These are phyloP conservation scores for Mycena maculata DNA, from an alignment of 768 basidiomycete species.

Conservation along the genomic window DNA sequence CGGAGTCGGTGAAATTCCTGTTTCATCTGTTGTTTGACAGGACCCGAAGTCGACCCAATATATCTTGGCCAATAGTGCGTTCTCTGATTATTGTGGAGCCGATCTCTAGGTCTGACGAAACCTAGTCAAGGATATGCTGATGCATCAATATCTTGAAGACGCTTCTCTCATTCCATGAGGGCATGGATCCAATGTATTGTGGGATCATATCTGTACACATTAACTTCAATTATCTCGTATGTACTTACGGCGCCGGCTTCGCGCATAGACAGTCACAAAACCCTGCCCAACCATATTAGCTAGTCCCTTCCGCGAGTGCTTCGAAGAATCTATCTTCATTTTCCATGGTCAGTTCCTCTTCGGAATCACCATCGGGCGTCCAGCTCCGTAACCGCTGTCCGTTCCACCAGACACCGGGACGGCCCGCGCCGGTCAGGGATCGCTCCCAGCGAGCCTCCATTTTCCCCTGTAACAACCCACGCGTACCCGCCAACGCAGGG, in stretches of 20 bases:
- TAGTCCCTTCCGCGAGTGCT: constrained; percentile 7
- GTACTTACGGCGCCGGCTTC: constrained; percentile 6
- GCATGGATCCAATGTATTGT: background rate
- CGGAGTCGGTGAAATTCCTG: background rate
- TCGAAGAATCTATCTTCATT: constrained; percentile 19
- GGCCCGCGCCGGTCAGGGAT: constrained; percentile 44
- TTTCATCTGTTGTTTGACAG: constrained; percentile 44
- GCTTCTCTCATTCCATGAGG: constrained; percentile 48
- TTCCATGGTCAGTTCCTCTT: constrained; percentile 17
- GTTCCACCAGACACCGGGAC: constrained; percentile 60
- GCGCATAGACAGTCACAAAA: too few species aligned
- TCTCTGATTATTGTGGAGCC: background rate
- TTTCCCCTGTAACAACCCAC: constrained; percentile 68
- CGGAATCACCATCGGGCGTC: constrained; percentile 42
- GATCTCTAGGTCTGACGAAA: constrained; percentile 6
- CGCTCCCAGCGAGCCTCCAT: constrained; percentile 80
- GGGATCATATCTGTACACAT: constrained; percentile 27
- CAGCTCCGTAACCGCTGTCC: constrained; percentile 50
- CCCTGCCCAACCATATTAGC: too few species aligned
- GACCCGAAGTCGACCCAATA: constrained; percentile 67
- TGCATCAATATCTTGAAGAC: constrained; percentile 56
- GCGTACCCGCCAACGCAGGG: constrained; percentile 65
- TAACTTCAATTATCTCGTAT: constrained; percentile 31
- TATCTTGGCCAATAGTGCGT: constrained; percentile 61
- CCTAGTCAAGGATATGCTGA: constrained; percentile 59